A percentile compares a stretch with the other conserved stretches of the same genome.
These are phyloP conservation scores for Diaporthe nobilis DNA, from an alignment of 2,329 filamentous ascomycete genomes.

Conservation along the genomic window DNA sequence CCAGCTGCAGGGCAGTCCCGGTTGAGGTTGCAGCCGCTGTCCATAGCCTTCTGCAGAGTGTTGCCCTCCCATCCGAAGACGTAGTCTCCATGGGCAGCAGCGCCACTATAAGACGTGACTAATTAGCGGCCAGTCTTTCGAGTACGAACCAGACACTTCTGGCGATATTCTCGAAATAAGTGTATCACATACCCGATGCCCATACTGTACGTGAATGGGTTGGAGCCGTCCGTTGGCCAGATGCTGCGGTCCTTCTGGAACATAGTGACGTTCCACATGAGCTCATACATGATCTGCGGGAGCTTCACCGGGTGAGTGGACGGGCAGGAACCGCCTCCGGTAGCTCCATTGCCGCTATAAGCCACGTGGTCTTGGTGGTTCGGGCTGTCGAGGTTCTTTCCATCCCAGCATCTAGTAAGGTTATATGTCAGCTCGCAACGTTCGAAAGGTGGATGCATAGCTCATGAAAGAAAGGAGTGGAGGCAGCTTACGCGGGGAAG, in stretches of 20 bases:
- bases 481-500: constrained; percentile 55
- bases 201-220: constrained; percentile 61
- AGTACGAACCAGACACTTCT: not conserved
- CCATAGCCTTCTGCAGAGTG: constrained; percentile 63
- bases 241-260: constrained; percentile 56
- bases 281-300: constrained; percentile 64
- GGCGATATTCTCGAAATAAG: not conserved
- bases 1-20: constrained; percentile 58
- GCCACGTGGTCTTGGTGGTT: constrained; percentile 56
- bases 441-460: constrained; percentile 14
- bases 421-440: constrained; percentile 49
- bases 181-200: constrained; percentile 54
- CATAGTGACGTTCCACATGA: constrained; percentile 61
- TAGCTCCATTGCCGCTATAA: constrained; percentile 61
- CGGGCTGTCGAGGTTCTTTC: constrained; percentile 42
- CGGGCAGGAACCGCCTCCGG: constrained; percentile 62
- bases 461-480: not conserved
- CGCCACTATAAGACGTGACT: constrained; percentile 50
- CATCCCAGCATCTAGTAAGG: constrained; percentile 34
- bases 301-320: constrained; percentile 61
- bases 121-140: not conserved
- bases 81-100: constrained; percentile 66
- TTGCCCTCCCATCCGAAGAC: constrained; percentile 66
- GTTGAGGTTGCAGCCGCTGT: constrained; percentile 63
- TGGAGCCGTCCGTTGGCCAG: constrained; percentile 59